Base-by-base conservation (phyloP, 768 basidiomycete species). In the Pisolithus marmoratus region DNA sequence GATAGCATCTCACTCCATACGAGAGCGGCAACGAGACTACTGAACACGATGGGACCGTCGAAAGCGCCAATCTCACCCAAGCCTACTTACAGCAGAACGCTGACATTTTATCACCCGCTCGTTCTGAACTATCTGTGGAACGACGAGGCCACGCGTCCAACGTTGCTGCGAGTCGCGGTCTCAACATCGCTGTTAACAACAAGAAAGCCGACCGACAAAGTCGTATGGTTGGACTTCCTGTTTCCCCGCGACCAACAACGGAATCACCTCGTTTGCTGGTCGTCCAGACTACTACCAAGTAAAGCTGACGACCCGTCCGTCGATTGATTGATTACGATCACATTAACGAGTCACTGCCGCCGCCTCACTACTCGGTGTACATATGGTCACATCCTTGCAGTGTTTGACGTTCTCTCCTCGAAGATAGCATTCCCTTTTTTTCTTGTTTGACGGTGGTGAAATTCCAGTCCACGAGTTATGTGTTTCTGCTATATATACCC, bases 11-110 rank as follows among this genome's bases (percentile, higher is more conserved):
- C 84, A 4, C 62, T 81, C 22, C 78, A 82, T 87, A 87, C 47
- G 88, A 87, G 53, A 90, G 87, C 60, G 86, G 83, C 26, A 79
- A 84, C 36, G 89, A 90, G 58, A 80, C 80, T 17, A 81, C 81
- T 22, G 87, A 84, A 55, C 75, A 75, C 37, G 81, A 83, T 44
- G 69, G 65, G 19, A 76, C 75, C 38, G 63, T 70, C 23, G 79
- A 81, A 38, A 76, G 73, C 52, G 70, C 73, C 29, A 61, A 66
- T 51, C 52, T 64, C 51, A 56, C 69, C 66, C 62, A 71, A 51
- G 47, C 57, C 69, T 45, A 69, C 64, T 74, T 76, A 20, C 52
- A 46, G 52, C 52, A 51, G 24, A 48, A 22, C 40, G 26, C 47
- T 14, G 61, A 63, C 27, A 43, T 56, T 38, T 55, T 51, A 7